Percentiles rank a stretch among this genome's conserved stretches.
phyloP scores from a whole-genome alignment of 345 rosid genomes.

The Acer saccharum region DNA sequence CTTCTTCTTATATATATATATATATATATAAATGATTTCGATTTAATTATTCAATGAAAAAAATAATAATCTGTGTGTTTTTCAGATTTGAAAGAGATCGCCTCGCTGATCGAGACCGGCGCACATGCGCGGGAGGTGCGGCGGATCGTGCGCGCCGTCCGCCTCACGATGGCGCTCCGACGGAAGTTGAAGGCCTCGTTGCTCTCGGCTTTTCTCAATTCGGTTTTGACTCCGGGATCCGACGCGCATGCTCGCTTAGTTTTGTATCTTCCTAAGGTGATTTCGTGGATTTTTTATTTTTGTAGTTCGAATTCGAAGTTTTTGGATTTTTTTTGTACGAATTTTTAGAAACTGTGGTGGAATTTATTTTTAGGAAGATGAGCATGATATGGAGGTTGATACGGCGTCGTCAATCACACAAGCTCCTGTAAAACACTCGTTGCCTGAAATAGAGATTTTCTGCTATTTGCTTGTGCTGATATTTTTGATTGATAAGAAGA shows the following conservation, averaged over 20 bases:
- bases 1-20: too few relatives aligned
- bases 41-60: background rate
- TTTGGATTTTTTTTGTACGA: background rate
- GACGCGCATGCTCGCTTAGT: constrained; percentile 40
- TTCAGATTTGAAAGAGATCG: constrained; percentile 65
- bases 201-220: constrained; percentile 42
- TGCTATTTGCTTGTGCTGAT: constrained; percentile 52
- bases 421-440: constrained; percentile 36
- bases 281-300: background rate
- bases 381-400: constrained; percentile 62
- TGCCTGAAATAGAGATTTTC: constrained; percentile 55
- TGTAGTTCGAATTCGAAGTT: background rate
- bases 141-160: constrained; percentile 49
- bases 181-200: constrained; percentile 41
- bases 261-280: constrained; percentile 53
- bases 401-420: constrained; percentile 41
- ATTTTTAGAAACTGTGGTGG: background rate
- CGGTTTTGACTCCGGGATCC: constrained; percentile 52
- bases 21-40: background rate
- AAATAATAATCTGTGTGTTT: background rate
- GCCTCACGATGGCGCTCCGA: constrained; percentile 52
- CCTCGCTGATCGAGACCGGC: constrained; percentile 52
- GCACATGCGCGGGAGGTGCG: constrained; percentile 54
- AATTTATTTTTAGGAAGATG: constrained; percentile 41
- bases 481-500: constrained; percentile 63